Evolutionary conservation across 169 alveolate genomes (phyloP).

Genomic region (Eimeria maxima): DNA sequence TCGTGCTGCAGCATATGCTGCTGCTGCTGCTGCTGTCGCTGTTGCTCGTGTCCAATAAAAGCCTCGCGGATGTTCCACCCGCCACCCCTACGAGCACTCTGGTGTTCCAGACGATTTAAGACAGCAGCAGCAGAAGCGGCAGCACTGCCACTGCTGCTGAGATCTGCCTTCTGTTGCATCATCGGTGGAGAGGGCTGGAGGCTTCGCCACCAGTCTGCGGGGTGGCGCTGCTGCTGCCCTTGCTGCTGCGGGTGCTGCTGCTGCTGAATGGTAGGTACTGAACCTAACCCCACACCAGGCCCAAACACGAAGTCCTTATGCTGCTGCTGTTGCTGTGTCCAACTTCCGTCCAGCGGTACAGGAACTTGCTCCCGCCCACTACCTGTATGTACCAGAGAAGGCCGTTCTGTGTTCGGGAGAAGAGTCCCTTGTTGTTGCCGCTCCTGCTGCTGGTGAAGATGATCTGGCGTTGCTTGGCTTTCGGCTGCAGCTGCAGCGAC

Average conservation of each 20-base stretch:
- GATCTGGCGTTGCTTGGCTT: conserved; percentile 11
- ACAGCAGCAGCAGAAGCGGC: conserved; percentile 39
- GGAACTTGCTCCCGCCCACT: conserved; percentile 21
- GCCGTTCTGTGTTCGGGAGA: conserved; percentile 15
- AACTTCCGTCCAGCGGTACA: neutral
- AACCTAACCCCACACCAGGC: conserved; percentile 43
- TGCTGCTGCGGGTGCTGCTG: conserved; percentile 42
- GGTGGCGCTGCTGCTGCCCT: conserved; percentile 30
- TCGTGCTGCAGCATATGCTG: conserved; percentile 69
- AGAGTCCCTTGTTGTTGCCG: conserved; percentile 44
- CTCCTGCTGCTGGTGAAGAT: conserved; percentile 2
- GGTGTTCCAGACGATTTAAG: conserved; percentile 50
- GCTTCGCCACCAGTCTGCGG: conserved; percentile 48
- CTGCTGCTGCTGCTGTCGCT: conserved; percentile 28
- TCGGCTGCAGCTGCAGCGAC: conserved; percentile 38
- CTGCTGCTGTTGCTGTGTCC: conserved; percentile 63
- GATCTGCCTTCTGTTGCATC: conserved; percentile 30
- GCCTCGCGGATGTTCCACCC: conserved; percentile 47
- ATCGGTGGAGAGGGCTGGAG: conserved; percentile 24
- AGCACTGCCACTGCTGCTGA: conserved; percentile 27
- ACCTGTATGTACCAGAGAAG: neutral
- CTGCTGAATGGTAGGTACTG: conserved; percentile 45
- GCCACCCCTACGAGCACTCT: conserved; percentile 12
- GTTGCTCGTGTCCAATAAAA: conserved; percentile 64
- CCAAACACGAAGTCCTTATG: conserved; percentile 52